These are phyloP conservation scores for Podila horticola DNA, from an alignment of 192 early-diverging fungal species.

Conservation along the genomic window DNA sequence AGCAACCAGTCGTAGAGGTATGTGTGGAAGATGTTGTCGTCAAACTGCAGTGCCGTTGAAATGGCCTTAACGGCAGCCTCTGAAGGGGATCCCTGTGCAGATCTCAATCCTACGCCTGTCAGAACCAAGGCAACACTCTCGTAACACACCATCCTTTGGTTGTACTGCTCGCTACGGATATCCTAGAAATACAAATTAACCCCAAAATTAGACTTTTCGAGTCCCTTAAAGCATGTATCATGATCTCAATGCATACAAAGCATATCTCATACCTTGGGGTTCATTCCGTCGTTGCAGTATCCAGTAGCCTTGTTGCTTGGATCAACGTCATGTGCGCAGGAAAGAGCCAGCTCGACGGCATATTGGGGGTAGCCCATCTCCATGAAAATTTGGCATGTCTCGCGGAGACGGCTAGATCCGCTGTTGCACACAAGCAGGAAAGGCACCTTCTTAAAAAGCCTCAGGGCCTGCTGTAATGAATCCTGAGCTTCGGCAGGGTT, in stretches of 20 bases:
- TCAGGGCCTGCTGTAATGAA: slow-evolving; percentile 56
- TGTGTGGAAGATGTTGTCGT: slow-evolving; percentile 74
- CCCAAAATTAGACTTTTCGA: background rate
- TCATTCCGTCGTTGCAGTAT: slow-evolving; percentile 66
- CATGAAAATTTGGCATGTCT: slow-evolving; percentile 62
- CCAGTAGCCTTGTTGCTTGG: slow-evolving; percentile 63
- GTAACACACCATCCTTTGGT: slow-evolving; percentile 33
- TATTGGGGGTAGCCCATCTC: slow-evolving; percentile 52
- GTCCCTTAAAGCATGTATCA: no score
- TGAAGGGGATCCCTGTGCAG: slow-evolving; percentile 31
- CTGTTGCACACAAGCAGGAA: slow-evolving; percentile 59
- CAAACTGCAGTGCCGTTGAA: slow-evolving; percentile 52
- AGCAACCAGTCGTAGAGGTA: slow-evolving; percentile 75
- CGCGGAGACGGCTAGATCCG: slow-evolving; percentile 54
- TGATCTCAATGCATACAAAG: background rate
- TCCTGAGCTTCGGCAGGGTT: slow-evolving; percentile 56
- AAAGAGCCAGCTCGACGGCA: slow-evolving; percentile 63
- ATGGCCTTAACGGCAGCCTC: slow-evolving; percentile 45
- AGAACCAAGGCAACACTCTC: slow-evolving; percentile 26
- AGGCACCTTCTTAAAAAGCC: slow-evolving; percentile 52
- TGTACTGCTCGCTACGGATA: slow-evolving; percentile 27
- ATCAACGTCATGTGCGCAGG: slow-evolving; percentile 66
- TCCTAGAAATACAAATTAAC: slow-evolving; percentile 7
- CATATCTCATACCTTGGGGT: slow-evolving; percentile 55
- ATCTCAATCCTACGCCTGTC: slow-evolving; percentile 29